Evolutionary conservation across 805 yeast genomes (phyloP), one percentile per base, ranked within the genome.

Genomic region (Yarrowia osloensis): DNA sequence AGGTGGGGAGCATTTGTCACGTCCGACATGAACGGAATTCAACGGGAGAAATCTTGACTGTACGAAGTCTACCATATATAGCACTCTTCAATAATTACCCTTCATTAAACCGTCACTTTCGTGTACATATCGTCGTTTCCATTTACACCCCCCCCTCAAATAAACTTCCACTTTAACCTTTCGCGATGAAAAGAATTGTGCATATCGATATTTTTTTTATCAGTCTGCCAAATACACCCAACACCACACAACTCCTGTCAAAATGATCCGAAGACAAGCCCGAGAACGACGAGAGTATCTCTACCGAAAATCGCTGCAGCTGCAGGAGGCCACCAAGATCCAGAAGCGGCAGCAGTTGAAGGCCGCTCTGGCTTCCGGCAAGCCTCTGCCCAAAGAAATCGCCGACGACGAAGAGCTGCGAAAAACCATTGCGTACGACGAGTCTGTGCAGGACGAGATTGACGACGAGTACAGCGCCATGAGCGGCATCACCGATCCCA

Each of bases 201-300:
- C 67, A 50, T 15, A 31, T 2, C 4, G 31, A 21, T 15, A 33
- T 31, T 37, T 31, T 62, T 62, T 62, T 33, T 49, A 28, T 11
- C 21, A 26, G 22, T 26, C 11, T 11, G 3, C 40, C 7, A 28
- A 3, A 5, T 15, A 22, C 19, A 21, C 29, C 3, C 8, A 6
- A 24, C 29, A 46, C 11, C 26, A 24, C 29, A 28, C 28, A 12
- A 15, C 26, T 5, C 1, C 21, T 4, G 49, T 8, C 21, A 19
- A 11, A 35, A 75, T 75, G 97, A 78, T 91, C 67, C 86, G 99
- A 78, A 86, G 91, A 81, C 97, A 94, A 75, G 98, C 98, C 8
- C 87, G 99, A 79, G 98, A 95, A 77, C 85, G 99, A 80, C 86
- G 96, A 77, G 98, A 95, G 74, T 95, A 93, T 74, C 81, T 95